Evolutionary conservation across 192 early-diverging fungal genomes (phyloP).

Genomic region (Rhizoclosmatium sp.): DNA sequence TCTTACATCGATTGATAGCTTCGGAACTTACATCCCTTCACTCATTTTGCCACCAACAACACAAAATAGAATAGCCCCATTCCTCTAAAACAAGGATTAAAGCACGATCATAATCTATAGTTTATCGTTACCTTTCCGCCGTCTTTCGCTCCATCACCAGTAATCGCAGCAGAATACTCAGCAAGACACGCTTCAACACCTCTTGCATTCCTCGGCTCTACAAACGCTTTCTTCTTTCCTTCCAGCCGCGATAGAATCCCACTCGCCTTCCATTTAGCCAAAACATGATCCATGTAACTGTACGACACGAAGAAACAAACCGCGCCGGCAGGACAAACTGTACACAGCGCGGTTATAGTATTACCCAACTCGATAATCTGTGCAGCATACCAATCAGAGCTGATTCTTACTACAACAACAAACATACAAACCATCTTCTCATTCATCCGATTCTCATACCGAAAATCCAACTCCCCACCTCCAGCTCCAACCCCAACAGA

Average conservation of each 20-base stretch:
- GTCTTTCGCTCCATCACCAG: neutral
- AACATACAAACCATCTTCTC: conserved; percentile 45
- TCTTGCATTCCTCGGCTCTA: conserved; percentile 66
- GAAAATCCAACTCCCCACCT: conserved; percentile 69
- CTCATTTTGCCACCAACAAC: conserved; percentile 93
- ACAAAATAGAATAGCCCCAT: conserved; percentile 80
- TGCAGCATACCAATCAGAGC: neutral
- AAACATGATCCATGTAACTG: conserved; percentile 69
- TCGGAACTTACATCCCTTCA: conserved; percentile 79
- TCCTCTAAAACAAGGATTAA: conserved; percentile 34
- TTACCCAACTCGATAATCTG: conserved; percentile 76
- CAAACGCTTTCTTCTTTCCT: conserved; percentile 75
- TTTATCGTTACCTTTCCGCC: conserved; percentile 3
- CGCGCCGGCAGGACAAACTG: conserved; percentile 81
- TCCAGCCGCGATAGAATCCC: conserved; percentile 60
- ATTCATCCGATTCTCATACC: conserved; percentile 67
- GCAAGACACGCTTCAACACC: conserved; percentile 65
- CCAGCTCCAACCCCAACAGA: conserved; percentile 72
- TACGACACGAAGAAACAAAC: conserved; percentile 92
- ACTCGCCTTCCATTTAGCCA: conserved; percentile 61
- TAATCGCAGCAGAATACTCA: conserved; percentile 60
- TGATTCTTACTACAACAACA: no score
- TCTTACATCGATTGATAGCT: conserved; percentile 6
- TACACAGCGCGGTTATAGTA: conserved; percentile 72
- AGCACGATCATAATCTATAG: neutral